Conservation (phyloP, 495 filamentous ascomycete species). For the Aspergillus nanangensis region DNA sequence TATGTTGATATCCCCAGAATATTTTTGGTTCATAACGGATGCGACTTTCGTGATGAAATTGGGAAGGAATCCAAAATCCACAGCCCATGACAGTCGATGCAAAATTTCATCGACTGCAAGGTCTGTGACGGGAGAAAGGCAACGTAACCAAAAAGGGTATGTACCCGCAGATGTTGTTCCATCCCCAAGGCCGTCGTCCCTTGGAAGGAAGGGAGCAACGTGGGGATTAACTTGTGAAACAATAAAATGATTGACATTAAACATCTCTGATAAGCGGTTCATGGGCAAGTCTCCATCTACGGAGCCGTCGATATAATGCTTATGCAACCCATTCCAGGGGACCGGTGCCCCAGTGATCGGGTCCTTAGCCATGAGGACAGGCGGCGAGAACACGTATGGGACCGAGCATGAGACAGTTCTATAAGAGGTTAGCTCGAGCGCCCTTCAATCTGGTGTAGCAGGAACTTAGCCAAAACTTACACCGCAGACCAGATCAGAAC, state of each 20-base stretch:
- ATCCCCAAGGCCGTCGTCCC: constrained; percentile 56
- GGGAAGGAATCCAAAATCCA: constrained; percentile 80
- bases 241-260: constrained; percentile 97
- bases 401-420: constrained; percentile 90
- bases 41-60: constrained; percentile 73
- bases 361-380: constrained; percentile 77
- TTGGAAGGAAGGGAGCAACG: constrained; percentile 79
- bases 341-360: constrained; percentile 71
- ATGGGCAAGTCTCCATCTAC: constrained; percentile 94
- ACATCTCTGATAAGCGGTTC: constrained; percentile 88
- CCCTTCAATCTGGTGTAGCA: background rate
- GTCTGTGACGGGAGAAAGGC: constrained; percentile 65
- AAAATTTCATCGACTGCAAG: constrained; percentile 78
- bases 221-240: constrained; percentile 96
- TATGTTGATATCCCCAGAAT: constrained; percentile 95
- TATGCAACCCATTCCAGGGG: constrained; percentile 79
- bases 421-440: constrained; percentile 21
- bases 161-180: too few relatives aligned
- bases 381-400: constrained; percentile 77
- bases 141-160: constrained; percentile 41
- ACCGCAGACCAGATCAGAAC: constrained; percentile 97
- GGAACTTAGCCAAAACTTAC: constrained; percentile 36
- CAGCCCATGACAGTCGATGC: constrained; percentile 74
- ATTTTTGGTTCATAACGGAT: constrained; percentile 82
- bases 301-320: constrained; percentile 87